Conservation (phyloP, 306 rosid genomes). For the Senna siamea region DNA sequence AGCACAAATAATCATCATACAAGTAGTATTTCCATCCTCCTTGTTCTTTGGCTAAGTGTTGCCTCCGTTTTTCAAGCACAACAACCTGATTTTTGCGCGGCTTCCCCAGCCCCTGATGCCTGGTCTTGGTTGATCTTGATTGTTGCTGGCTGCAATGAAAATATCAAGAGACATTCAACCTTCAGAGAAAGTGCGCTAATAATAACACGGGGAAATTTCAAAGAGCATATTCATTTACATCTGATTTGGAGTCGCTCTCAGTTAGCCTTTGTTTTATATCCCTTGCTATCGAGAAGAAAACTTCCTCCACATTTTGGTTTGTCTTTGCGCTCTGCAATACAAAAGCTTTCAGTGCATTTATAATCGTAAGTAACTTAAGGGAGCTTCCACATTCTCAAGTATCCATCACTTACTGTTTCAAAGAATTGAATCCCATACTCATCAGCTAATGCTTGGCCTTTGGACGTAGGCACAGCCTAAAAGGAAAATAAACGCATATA, state of each 20-base stretch:
- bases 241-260: conserved; percentile 75
- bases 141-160: conserved; percentile 66
- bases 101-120: conserved; percentile 63
- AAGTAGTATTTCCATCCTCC: conserved; percentile 48
- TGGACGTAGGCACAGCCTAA: conserved; percentile 93
- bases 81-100: conserved; percentile 76
- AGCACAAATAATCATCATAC: conserved; percentile 58
- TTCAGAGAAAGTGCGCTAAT: not conserved
- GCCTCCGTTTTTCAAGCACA: conserved; percentile 62
- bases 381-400: conserved; percentile 25
- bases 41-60: conserved; percentile 32
- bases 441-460: conserved; percentile 97
- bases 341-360: conserved; percentile 37
- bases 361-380: not conserved
- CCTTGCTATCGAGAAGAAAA: conserved; percentile 89
- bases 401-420: conserved; percentile 81
- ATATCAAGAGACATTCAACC: not conserved
- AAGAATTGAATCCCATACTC: conserved; percentile 96
- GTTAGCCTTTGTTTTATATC: conserved; percentile 92
- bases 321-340: conserved; percentile 89
- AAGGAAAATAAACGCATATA: not conserved
- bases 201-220: not conserved
- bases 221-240: conserved; percentile 53
- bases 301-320: conserved; percentile 92
- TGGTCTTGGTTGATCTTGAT: conserved; percentile 79